Conservation (phyloP, 345 rosid species). For the Carallia pectinifolia region DNA sequence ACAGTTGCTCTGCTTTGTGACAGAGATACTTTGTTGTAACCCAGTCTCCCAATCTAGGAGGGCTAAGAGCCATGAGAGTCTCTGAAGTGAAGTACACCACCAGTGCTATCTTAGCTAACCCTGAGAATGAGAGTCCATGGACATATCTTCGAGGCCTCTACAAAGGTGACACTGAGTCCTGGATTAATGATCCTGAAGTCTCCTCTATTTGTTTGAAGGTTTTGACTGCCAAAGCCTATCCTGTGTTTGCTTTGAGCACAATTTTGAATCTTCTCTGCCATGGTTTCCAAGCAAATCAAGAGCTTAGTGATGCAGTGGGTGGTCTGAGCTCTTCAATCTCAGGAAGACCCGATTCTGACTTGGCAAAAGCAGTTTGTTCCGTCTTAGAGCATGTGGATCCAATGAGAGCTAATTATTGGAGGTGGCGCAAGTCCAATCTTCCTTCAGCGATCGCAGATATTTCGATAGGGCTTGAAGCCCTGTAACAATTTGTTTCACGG, state of each 20-base stretch:
- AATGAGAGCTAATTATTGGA: constrained; percentile 74
- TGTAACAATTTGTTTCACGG: no score
- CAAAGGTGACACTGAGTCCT: constrained; percentile 45
- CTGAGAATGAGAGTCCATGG: constrained; percentile 89
- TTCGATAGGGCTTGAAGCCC: no score
- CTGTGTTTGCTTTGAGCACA: constrained; percentile 59
- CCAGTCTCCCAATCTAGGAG: constrained; percentile 66
- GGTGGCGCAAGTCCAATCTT: constrained; percentile 68
- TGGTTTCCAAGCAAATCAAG: constrained; percentile 59
- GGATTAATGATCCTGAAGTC: constrained; percentile 55
- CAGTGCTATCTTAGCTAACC: constrained; percentile 52
- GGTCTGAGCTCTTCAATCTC: constrained; percentile 45
- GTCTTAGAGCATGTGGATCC: constrained; percentile 61
- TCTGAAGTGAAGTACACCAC: constrained; percentile 70
- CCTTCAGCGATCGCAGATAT: constrained; percentile 5
- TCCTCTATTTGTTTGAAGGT: constrained; percentile 63
- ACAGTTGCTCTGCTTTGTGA: constrained; percentile 6
- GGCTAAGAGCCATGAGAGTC: constrained; percentile 61
- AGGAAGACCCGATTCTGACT: constrained; percentile 32
- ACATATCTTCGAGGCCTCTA: constrained; percentile 82
- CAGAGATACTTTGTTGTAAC: constrained; percentile 81
- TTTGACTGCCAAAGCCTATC: constrained; percentile 45
- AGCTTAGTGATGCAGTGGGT: constrained; percentile 50
- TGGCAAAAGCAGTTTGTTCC: constrained; percentile 56
- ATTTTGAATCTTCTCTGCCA: constrained; percentile 76